Evolutionary conservation across 2,329 filamentous ascomycete species (phyloP).

Genomic region (Fusarium falciforme): DNA sequence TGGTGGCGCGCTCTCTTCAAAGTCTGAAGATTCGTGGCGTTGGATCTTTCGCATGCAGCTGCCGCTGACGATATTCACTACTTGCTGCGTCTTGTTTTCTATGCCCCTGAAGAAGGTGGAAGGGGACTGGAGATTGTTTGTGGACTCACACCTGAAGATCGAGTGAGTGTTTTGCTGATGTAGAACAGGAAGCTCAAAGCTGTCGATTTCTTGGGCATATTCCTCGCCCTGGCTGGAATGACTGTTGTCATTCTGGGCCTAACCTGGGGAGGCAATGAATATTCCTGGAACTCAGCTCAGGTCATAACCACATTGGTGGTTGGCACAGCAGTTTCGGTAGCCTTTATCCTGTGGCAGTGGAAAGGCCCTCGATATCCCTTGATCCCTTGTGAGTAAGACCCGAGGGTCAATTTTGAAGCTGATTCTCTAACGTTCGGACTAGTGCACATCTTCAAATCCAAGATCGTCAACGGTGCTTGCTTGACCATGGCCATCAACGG

Average conservation of each 20-base stretch:
- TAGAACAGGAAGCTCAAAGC: slow-evolving; percentile 57
- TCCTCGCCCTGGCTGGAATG: slow-evolving; percentile 59
- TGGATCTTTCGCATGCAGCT: slow-evolving; percentile 68
- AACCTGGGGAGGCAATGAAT: slow-evolving; percentile 70
- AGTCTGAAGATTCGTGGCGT: slow-evolving; percentile 59
- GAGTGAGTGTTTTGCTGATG: neutral
- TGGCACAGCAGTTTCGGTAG: slow-evolving; percentile 58
- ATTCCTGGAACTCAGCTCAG: slow-evolving; percentile 65
- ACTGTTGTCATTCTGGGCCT: slow-evolving; percentile 61
- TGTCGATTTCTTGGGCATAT: slow-evolving; percentile 62
- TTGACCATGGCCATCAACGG: slow-evolving; percentile 69
- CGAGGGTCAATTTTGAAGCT: neutral
- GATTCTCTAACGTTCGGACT: neutral
- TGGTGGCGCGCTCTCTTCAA: slow-evolving; percentile 62
- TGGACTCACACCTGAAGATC: accelerated
- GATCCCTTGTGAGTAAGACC: slow-evolving; percentile 53
- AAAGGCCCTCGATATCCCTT: slow-evolving; percentile 61
- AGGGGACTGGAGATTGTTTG: slow-evolving; percentile 61
- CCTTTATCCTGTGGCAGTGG: slow-evolving; percentile 65
- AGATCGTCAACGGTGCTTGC: slow-evolving; percentile 65
- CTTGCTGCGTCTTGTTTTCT: slow-evolving; percentile 61
- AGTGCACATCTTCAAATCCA: slow-evolving; percentile 65
- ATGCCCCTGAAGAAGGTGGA: slow-evolving; percentile 67
- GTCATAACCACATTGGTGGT: slow-evolving; percentile 66
- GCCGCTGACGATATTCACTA: slow-evolving; percentile 61